Percentiles rank a stretch among this genome's conserved stretches.
Conservation (phyloP, 768 basidiomycete species). For the Neoboletus brunneissimus region DNA sequence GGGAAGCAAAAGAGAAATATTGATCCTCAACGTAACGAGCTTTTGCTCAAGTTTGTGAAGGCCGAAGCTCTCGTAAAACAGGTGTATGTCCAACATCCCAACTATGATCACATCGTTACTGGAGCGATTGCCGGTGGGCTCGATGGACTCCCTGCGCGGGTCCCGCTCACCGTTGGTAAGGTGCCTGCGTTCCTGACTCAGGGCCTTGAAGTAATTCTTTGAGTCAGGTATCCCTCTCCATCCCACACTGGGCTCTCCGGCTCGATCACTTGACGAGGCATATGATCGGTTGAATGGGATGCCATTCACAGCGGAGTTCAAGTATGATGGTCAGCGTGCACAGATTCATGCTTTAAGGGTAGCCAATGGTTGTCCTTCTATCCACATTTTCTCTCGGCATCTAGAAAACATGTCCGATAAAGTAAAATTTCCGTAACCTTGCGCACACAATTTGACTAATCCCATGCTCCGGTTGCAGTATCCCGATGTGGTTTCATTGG, state of each 20-base stretch:
- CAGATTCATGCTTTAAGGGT: constrained; percentile 61
- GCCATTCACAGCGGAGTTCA: constrained; percentile 84
- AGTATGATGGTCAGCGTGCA: constrained; percentile 86
- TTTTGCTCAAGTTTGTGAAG: constrained; percentile 42
- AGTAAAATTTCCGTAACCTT: constrained; percentile 35
- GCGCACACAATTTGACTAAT: constrained; percentile 6
- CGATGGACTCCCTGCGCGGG: constrained; percentile 52
- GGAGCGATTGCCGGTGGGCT: constrained; percentile 63
- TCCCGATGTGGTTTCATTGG: constrained; percentile 70
- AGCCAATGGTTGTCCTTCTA: constrained; percentile 29
- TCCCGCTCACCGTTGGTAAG: constrained; percentile 70
- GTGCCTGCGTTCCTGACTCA: constrained; percentile 8
- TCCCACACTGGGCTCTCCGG: constrained; percentile 85
- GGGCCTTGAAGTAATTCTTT: constrained; percentile 9
- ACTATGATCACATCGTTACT: constrained; percentile 64
- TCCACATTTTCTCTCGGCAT: constrained; percentile 83
- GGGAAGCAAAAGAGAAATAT: constrained; percentile 30
- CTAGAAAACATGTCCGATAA: constrained; percentile 92
- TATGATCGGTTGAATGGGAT: constrained; percentile 63
- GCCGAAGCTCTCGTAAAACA: constrained; percentile 68
- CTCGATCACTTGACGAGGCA: constrained; percentile 80
- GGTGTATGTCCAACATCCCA: constrained; percentile 77
- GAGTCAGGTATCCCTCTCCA: constrained; percentile 74
- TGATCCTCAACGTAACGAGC: constrained; percentile 34
- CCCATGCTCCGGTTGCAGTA: constrained; percentile 48